phyloP scores from a whole-genome alignment of 2,329 filamentous ascomycete species.

The Sarocladium brachiariae region DNA sequence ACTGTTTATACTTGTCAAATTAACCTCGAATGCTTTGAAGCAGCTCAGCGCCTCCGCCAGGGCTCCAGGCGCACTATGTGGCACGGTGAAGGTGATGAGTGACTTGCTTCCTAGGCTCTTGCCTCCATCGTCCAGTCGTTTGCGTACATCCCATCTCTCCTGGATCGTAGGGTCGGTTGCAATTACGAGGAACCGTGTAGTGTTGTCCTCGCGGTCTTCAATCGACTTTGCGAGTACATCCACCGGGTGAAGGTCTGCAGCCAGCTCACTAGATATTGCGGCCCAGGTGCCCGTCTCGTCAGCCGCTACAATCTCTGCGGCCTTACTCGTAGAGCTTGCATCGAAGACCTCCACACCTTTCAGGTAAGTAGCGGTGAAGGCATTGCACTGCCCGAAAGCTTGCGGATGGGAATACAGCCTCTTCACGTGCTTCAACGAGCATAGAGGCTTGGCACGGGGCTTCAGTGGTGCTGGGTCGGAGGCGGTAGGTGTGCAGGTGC shows the following conservation, averaged over 20 bases:
- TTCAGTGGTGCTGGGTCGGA: constrained; percentile 36
- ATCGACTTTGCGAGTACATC: constrained; percentile 63
- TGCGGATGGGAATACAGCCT: constrained; percentile 91
- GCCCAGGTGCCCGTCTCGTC: constrained; percentile 55
- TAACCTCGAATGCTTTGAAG: constrained; percentile 66
- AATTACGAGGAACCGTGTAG: constrained; percentile 71
- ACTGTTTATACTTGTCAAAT: constrained; percentile 86
- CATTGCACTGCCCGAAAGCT: constrained; percentile 84
- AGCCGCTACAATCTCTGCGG: constrained; percentile 67
- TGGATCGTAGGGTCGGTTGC: constrained; percentile 26
- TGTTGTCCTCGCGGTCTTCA: constrained; percentile 69
- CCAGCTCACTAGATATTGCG: constrained; percentile 71
- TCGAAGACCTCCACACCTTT: constrained; percentile 74
- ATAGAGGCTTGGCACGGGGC: constrained; percentile 40
- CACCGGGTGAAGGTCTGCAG: constrained; percentile 61
- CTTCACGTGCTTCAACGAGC: constrained; percentile 54
- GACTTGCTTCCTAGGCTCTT: constrained; percentile 49
- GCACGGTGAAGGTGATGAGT: constrained; percentile 75
- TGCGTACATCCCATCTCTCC: constrained; percentile 19
- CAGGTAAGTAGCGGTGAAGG: constrained; percentile 64
- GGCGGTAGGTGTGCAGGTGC: constrained; percentile 43
- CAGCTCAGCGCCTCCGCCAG: constrained; percentile 73
- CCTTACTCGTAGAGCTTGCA: constrained; percentile 76
- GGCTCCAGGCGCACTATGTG: constrained; percentile 71
- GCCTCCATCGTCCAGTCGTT: constrained; percentile 12